These are phyloP conservation scores for Podosphaera aphanis DNA, from an alignment of 2,329 filamentous ascomycete genomes.

Conservation along the genomic window DNA sequence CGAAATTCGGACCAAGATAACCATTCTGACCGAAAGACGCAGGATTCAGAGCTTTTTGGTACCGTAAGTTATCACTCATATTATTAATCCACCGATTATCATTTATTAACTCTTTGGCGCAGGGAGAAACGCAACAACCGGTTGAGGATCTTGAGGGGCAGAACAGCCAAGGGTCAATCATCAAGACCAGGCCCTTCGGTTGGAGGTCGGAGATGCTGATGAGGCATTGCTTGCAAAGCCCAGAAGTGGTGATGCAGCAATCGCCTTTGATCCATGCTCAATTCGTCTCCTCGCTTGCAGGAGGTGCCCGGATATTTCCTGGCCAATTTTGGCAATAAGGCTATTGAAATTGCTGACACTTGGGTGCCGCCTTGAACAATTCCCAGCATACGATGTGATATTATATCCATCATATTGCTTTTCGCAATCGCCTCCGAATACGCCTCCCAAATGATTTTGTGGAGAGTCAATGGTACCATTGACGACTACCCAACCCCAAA, in stretches of 20 bases:
- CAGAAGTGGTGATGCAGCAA: conserved; percentile 19
- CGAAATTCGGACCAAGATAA: conserved; percentile 98
- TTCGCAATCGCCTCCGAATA: conserved; percentile 20
- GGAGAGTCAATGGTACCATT: not conserved
- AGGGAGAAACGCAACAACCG: conserved; percentile 76
- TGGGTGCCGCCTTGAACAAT: not conserved
- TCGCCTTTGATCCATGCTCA: not conserved
- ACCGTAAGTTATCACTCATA: conserved; percentile 39
- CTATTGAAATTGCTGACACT: not conserved
- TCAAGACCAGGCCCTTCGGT: conserved; percentile 15
- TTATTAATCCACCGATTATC: not conserved
- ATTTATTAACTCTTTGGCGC: conserved; percentile 3
- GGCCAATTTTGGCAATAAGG: not conserved
- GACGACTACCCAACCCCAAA: conserved; percentile 19
- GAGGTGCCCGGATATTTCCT: not conserved
- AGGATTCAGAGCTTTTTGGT: conserved; percentile 96
- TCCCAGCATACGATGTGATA: conserved; percentile 33
- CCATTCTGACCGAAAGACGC: conserved; percentile 77
- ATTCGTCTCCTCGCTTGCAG: not conserved
- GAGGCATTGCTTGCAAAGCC: conserved; percentile 13
- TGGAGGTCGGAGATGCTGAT: conserved; percentile 7
- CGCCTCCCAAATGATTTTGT: not conserved
- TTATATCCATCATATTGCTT: conserved; percentile 36
- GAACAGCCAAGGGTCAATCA: conserved; percentile 27
- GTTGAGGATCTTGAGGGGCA: conserved; percentile 44